phyloP scores from a whole-genome alignment of 192 early-diverging fungal genomes.

The Coemansia sp. region DNA sequence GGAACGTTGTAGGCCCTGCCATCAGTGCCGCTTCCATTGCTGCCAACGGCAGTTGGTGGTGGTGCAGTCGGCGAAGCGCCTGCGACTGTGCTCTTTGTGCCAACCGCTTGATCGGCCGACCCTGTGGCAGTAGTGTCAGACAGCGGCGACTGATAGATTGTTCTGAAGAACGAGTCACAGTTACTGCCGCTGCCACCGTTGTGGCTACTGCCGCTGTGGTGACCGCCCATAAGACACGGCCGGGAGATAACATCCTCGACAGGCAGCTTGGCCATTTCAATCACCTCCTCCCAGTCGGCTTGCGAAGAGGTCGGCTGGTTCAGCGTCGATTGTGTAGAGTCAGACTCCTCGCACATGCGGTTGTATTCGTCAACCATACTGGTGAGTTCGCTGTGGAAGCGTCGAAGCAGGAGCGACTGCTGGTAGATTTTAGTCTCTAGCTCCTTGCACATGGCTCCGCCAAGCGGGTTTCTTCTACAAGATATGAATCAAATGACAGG shows the following conservation, averaged over 20 bases:
- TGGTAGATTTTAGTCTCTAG: slow-evolving; percentile 38
- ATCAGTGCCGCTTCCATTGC: background rate
- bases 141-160: slow-evolving; percentile 22
- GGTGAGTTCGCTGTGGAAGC: slow-evolving; percentile 31
- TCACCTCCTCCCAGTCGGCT: slow-evolving; percentile 53
- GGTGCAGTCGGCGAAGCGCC: background rate
- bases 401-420: slow-evolving; percentile 29
- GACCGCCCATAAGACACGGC: background rate
- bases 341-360: slow-evolving; percentile 17
- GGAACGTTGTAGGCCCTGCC: background rate
- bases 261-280: slow-evolving; percentile 40
- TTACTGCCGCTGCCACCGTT: slow-evolving; percentile 20
- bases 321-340: slow-evolving; percentile 10
- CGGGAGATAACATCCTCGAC: slow-evolving; percentile 14
- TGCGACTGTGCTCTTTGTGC: background rate
- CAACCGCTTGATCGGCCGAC: slow-evolving; percentile 16
- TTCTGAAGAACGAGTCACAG: slow-evolving; percentile 19
- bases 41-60: background rate
- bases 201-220: slow-evolving; percentile 9
- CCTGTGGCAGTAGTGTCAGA: slow-evolving; percentile 26
- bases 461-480: slow-evolving; percentile 48
- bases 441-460: slow-evolving; percentile 45
- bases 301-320: slow-evolving; percentile 25
- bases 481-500: background rate
- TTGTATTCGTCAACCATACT: slow-evolving; percentile 38